Conservation (phyloP, 1,139 yeast genomes). For the Saccharomyces hybrid region DNA sequence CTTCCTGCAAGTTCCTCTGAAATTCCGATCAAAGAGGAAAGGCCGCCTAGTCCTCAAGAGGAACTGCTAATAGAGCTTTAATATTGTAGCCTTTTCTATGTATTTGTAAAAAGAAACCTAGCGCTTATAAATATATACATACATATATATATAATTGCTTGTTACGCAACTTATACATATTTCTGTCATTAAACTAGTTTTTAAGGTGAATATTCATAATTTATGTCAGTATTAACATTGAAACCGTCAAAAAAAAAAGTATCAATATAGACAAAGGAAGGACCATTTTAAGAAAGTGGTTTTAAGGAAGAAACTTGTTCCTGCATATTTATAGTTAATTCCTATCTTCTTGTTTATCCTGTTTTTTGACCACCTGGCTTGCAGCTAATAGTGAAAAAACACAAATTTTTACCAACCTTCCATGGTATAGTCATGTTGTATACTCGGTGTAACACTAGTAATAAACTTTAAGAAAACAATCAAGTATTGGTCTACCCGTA, state of each 20-base stretch:
- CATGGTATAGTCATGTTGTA: constrained; percentile 95
- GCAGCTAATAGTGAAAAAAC: background rate
- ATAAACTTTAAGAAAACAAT: constrained; percentile 85
- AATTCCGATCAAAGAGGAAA: constrained; percentile 8
- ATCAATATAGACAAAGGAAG: background rate
- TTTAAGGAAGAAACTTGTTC: background rate
- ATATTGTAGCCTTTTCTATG: constrained; percentile 1
- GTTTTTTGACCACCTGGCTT: background rate
- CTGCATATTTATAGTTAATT: background rate
- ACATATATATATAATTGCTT: background rate
- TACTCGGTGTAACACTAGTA: constrained; percentile 95
- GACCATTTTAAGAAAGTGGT: background rate
- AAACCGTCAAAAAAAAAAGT: background rate
- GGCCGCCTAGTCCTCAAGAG: constrained; percentile 15
- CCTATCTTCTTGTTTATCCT: background rate
- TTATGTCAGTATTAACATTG: background rate
- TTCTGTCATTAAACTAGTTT: background rate
- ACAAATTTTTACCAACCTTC: constrained; percentile 48
- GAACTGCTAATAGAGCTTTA: constrained; percentile 32
- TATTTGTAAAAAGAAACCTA: background rate
- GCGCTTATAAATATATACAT: background rate
- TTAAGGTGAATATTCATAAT: background rate
- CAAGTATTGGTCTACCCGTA: constrained; percentile 85
- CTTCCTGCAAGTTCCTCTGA: constrained; percentile 4
- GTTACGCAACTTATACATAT: background rate